Base-by-base conservation (phyloP, 257 asterid genomes). In the Rauvolfia tetraphylla region DNA sequence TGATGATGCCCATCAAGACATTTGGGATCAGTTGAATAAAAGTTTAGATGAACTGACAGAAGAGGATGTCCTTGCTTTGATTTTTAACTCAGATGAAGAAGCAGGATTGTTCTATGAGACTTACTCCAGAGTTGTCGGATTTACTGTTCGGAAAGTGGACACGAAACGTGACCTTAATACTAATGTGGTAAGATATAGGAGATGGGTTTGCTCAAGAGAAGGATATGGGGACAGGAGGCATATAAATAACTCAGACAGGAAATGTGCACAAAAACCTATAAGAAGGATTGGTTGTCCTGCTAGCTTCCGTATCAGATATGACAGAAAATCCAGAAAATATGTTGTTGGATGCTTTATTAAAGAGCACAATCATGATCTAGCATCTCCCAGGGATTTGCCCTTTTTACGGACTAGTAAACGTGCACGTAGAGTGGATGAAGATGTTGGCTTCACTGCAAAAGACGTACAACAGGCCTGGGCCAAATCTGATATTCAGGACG, bases 261-360 rank as follows among this genome's bases (percentile, higher is more conserved):
- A 71, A 71, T 36, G 31, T 33, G 27, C 36, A 25, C 62, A 62
- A 15, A 44, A 33, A 49, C 54, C 33, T 4, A 7, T 23, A 20
- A 68, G 72, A 53, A 42, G 73, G 48, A 27, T 68, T 29, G 73
- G 5, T n/a, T 68, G 73, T 44, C 73, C 42, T 68, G 73, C 73
- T 68, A 1, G 36, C 56, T 68, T 68, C 38, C 57, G 73, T 17
- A 49, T 49, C 17, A 71, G 38, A 51, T 11, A 15, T 46, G 75
- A 71, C 18, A 49, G 29, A 49, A 71, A 48, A 27, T 41, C 75
- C 49, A 34, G 61, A 4, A 71, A 29, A 48, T 71, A 71, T 48
- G 61, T 48, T 48, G 61, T 71, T 18, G 22, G 58, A 18, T 11
- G 14, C 18, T 71, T 71, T 71, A 9, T 46, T 71, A 71, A 71